Conservation (phyloP, 352 stramenopile species). For the Phytophthora litchii region DNA sequence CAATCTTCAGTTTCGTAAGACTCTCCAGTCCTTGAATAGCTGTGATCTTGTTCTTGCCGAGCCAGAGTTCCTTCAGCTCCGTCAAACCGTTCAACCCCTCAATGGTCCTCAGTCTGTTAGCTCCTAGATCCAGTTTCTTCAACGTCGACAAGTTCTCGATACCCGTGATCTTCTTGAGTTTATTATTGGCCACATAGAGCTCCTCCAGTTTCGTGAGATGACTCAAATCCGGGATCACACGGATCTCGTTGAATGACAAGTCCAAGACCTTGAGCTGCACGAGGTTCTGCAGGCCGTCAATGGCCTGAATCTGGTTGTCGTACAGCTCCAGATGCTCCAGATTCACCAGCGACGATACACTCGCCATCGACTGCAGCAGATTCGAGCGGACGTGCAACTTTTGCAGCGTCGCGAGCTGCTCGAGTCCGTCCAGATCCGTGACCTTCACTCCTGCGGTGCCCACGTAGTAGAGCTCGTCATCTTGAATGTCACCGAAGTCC, state of each 20-base stretch:
- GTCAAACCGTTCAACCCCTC: conserved; percentile 90
- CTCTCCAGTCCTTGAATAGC: conserved; percentile 86
- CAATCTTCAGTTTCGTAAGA: conserved; percentile 90
- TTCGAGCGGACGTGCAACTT: conserved; percentile 84
- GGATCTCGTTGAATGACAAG: conserved; percentile 97
- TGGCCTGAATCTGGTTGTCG: conserved; percentile 96
- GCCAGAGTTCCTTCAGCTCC: conserved; percentile 95
- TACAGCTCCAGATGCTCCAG: conserved; percentile 97
- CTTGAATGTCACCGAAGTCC: conserved; percentile 54
- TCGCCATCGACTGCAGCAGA: conserved; percentile 79
- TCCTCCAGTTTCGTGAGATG: conserved; percentile 89
- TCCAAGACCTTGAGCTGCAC: conserved; percentile 89
- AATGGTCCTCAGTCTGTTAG: conserved; percentile 95
- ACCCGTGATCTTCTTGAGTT: conserved; percentile 95
- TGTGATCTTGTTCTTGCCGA: conserved; percentile 99
- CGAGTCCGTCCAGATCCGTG: conserved; percentile 66
- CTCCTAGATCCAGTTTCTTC: conserved; percentile 95
- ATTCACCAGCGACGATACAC: conserved; percentile 59
- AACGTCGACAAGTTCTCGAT: conserved; percentile 87
- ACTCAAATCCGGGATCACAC: conserved; percentile 83
- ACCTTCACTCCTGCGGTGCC: conserved; percentile 82
- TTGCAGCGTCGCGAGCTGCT: conserved; percentile 54
- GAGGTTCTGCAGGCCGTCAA: conserved; percentile 70
- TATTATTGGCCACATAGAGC: conserved; percentile 98
- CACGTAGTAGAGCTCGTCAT: conserved; percentile 87